Conservation (phyloP, 1,284 basidiomycete genomes). For the Veloboletus limbatus region DNA sequence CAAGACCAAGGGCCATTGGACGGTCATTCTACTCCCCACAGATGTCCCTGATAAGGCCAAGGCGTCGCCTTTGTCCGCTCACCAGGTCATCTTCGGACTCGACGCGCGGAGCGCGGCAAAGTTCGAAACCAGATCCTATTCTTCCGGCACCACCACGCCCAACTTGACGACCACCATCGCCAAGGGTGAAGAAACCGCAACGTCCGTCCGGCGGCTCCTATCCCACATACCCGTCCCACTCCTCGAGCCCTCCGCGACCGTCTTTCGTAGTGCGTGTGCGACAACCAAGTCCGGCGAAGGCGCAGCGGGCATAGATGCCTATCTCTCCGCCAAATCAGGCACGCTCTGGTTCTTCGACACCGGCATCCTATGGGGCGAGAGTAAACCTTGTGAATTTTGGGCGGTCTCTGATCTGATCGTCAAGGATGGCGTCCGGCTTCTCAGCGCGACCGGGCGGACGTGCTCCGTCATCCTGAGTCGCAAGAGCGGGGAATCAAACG, state of each 20-base stretch:
- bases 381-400: slow-evolving; percentile 75
- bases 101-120: slow-evolving; percentile 48
- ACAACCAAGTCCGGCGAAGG: slow-evolving; percentile 38
- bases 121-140: slow-evolving; percentile 42
- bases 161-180: slow-evolving; percentile 29
- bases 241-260: slow-evolving; percentile 47
- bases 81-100: slow-evolving; percentile 61
- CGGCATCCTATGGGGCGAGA: slow-evolving; percentile 71
- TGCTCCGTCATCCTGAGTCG: slow-evolving; percentile 60
- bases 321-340: slow-evolving; percentile 65
- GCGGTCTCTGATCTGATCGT: slow-evolving; percentile 53
- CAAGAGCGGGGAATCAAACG: slow-evolving; percentile 27
- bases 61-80: slow-evolving; percentile 29
- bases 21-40: slow-evolving; percentile 53
- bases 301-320: slow-evolving; percentile 62
- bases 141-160: slow-evolving; percentile 20
- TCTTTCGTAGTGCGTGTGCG: slow-evolving; percentile 54
- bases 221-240: slow-evolving; percentile 44
- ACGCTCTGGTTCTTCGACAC: slow-evolving; percentile 67
- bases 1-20: slow-evolving; percentile 65
- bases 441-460: slow-evolving; percentile 64
- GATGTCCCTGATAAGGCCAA: slow-evolving; percentile 46
- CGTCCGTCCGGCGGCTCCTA: slow-evolving; percentile 51
- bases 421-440: slow-evolving; percentile 55
- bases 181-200: slow-evolving; percentile 52